Base-by-base conservation (phyloP, 2,329 filamentous ascomycete genomes). In the Scedosporium apiospermum region DNA sequence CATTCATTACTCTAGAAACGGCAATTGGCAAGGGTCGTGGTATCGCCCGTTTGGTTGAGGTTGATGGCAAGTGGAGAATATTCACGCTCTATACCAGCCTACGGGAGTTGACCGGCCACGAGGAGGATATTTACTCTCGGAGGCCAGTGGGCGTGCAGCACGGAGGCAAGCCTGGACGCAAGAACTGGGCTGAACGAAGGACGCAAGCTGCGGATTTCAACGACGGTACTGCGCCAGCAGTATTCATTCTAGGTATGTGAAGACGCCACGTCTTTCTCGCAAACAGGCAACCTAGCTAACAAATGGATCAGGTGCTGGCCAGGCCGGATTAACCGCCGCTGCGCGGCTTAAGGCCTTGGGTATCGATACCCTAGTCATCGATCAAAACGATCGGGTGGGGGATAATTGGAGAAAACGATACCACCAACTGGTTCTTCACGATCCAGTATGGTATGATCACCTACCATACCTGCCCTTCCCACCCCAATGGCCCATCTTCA, bases 401-500 rank as follows among this genome's bases (percentile, higher is more conserved):
- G 85, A 88, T 65, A 88, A 84, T 69, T 88, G 86, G 86, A 77
- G 85, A 16, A 76, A 78, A 46, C 73, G 86, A 57, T 88, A 88
- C 66, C 80, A 83, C 65, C 82, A 87, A 64, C 80, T 90, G 0
- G 85, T 89, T 1, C 80, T 88, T 0, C 87, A 90, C 66, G 87
- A 89, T 66, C 85, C 86, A 0, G 82, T 89, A 2, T 86, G 78
- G 76, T 82, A 79, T 63, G 80, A 82, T 62, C 82, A 85, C 67
- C 74, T 88, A 75, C 84, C 87, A 0, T 90, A 88, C 69, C 67
- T 90, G 3, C 74, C 75, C 0, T 90, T 89, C 69, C 88, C 87
- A 0, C 69, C 78, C 0, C 79, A 80, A 61, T 90, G 87, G 87
- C 87, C 87, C 3, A 75, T 88, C 16, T 90, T 88, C 70, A 88